A percentile compares a stretch with the other conserved stretches of the same genome.
These are phyloP conservation scores for Wickerhamiella spandovensis DNA, from an alignment of 805 yeast species.

Conservation along the genomic window DNA sequence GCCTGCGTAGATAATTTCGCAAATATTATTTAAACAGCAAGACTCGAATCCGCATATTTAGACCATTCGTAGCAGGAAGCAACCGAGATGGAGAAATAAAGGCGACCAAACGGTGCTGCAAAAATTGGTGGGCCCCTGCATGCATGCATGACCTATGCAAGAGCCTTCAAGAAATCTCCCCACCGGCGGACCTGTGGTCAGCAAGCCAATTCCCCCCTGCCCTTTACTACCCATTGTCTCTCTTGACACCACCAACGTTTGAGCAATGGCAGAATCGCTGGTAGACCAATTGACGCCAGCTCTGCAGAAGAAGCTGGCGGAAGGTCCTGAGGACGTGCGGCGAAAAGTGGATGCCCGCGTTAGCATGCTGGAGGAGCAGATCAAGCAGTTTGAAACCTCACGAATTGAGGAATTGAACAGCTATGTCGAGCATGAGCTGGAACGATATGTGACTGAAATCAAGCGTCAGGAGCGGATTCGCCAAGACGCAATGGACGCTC, in stretches of 20 bases:
- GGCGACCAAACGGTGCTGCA: not conserved
- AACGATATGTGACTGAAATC: conserved; percentile 3
- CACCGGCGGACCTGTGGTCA: not conserved
- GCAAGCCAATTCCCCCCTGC: not conserved
- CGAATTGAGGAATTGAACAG: conserved; percentile 13
- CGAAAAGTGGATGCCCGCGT: conserved; percentile 12
- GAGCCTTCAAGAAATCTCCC: not conserved
- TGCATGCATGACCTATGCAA: not conserved
- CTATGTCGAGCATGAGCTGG: conserved; percentile 7
- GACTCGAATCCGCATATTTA: no score
- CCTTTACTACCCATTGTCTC: not conserved
- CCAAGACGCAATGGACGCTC: not conserved
- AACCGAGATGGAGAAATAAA: no score
- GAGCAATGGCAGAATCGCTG: not conserved
- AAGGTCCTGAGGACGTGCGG: conserved; percentile 7
- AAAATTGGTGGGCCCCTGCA: not conserved
- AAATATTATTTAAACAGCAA: no score
- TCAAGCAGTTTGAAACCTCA: conserved; percentile 6
- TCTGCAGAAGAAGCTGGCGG: conserved; percentile 4
- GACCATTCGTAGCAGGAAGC: no score
- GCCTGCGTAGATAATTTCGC: no score
- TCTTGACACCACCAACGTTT: not conserved
- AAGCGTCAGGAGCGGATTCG: not conserved
- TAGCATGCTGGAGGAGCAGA: conserved; percentile 8
- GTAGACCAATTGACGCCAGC: conserved; percentile 2